Evolutionary conservation across 208 protist genomes (phyloP), one percentile per base, ranked within the genome.

Genomic region (Crithidia brevicula): DNA sequence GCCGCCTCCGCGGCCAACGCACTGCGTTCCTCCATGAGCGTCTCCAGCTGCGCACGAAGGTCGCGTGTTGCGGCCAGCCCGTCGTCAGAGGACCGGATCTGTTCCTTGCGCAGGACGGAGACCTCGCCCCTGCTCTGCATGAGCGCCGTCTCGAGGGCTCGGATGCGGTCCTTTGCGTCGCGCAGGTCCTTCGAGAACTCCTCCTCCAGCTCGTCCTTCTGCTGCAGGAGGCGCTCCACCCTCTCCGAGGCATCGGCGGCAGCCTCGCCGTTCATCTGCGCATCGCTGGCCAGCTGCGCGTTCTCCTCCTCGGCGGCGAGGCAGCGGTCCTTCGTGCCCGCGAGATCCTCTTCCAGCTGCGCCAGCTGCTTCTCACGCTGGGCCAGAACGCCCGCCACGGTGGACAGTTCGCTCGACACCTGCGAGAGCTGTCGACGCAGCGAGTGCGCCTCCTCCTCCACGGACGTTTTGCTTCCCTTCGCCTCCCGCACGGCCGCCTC

Each of bases 371-470:
- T 80, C 36, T 96, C 88, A 2, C 88, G 83, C 71, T 92, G 86
- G 8, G 80, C 81, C 23, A 94, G 72, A 18, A 89, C 77, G 27
- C 80, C 74, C 3, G 79, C 79, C 4, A 91, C 75, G 22, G 83
- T 89, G 36, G 86, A 85, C 15, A 91, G 77, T 57, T 94, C 88
- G 50, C 88, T 83, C 1, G 80, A 77, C 23, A 85, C 70, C 64
- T 88, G 82, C 22, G 75, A 20, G 20, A 87, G 59, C 68, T 96
- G 87, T n/a, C 83, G 85, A 4, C 75, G 81, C 15, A 96, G 75
- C 23, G 81, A 83, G n/a, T 78, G 79, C 18, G 72, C 85, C 65
- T 96, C 88, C 59, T 94, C 89, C 42, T 93, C 80, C n/a, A 91
- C 62, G 22, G 74, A 81, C 15, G 78, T 42, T 54, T 76, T 73